Base-by-base conservation (phyloP, 2,329 filamentous ascomycete species). In the Beauveria rudraprayagi region DNA sequence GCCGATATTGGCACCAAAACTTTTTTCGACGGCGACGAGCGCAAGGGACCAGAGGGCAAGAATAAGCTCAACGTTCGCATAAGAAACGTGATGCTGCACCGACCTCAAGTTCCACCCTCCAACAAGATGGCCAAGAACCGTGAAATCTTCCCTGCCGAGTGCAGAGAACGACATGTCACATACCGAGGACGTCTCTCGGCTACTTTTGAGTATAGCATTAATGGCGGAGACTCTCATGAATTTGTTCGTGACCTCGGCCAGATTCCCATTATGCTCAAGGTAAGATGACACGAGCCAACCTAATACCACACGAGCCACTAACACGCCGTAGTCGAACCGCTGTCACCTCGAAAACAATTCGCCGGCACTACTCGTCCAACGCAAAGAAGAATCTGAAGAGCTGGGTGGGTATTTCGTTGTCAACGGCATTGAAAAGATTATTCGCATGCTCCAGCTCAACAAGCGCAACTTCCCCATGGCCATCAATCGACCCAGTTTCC, bases 351-450 rank as follows among this genome's bases (percentile, higher is more conserved):
- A 96, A 73, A 88, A 89, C 64, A 87, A 92, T 68, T 88, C 91
- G 6, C 94, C 94, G 0, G 87, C 88, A 11, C 82, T 89, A 69
- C 82, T 99, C 17, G 91, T 97, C 34, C 82, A 89, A 65, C 85
- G 86, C 63, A 96, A 97, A 72, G 94, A 99, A 76, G 94, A 99
- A 75, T 90, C 92, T 0, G 94, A 99, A 75, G 94, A 99, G 75
- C 77, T 97, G 37, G 94, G 94, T 43, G 94, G 94, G 50, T 99
- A 97, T 74, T 99, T 97, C 71, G 86, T 99, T 69, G 90, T 99
- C 69, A 99, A 99, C 73, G 94, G 94, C 66, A 96, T 92, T 70
- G 94, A 99, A 75, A 97, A 97, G 78, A 85, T 97, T 62, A 92
- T 97, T 68, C 91, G 94, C 71, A 86, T 97, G 79, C 81, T 99